phyloP scores from a whole-genome alignment of 768 basidiomycete genomes.

The Rubroboletus satanas region DNA sequence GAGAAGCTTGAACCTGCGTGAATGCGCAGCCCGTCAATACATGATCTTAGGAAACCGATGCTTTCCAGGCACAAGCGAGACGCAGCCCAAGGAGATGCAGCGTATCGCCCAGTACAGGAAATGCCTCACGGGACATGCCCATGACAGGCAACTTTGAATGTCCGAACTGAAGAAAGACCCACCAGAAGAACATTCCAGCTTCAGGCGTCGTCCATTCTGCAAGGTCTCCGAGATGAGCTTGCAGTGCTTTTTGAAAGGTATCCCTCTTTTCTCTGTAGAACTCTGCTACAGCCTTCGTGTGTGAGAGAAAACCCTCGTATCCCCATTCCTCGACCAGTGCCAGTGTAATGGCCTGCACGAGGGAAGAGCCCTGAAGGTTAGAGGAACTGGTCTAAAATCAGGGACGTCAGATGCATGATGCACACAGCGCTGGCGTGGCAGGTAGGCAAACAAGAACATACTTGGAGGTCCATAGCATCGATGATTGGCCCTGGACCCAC shows the following conservation, averaged over 20 bases:
- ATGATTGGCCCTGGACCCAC: slow-evolving; percentile 69
- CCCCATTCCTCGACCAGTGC: slow-evolving; percentile 70
- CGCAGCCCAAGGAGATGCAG: neutral
- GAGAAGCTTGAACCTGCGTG: slow-evolving; percentile 64
- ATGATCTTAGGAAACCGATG: slow-evolving; percentile 8
- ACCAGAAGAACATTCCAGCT: slow-evolving; percentile 91
- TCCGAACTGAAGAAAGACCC: slow-evolving; percentile 22
- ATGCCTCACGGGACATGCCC: slow-evolving; percentile 5
- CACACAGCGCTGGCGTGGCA: slow-evolving; percentile 10
- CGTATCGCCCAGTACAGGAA: neutral
- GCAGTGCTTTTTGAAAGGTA: slow-evolving; percentile 72
- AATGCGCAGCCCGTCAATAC: slow-evolving; percentile 16
- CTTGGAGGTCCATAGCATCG: slow-evolving; percentile 66
- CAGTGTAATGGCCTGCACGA: slow-evolving; percentile 60
- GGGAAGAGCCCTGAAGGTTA: slow-evolving; percentile 62
- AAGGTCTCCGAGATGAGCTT: slow-evolving; percentile 70
- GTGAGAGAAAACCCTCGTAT: slow-evolving; percentile 65
- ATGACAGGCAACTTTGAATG: slow-evolving; percentile 2
- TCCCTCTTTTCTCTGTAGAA: slow-evolving; percentile 76
- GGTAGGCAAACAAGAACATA: slow-evolving; percentile 34
- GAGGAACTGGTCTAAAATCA: slow-evolving; percentile 55
- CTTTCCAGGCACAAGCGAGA: slow-evolving; percentile 1
- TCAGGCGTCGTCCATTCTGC: slow-evolving; percentile 71
- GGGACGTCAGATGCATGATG: slow-evolving; percentile 8
- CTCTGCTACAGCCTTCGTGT: slow-evolving; percentile 62